Conservation (phyloP, 75 land plant species). For the Cunninghamia lanceolata region DNA sequence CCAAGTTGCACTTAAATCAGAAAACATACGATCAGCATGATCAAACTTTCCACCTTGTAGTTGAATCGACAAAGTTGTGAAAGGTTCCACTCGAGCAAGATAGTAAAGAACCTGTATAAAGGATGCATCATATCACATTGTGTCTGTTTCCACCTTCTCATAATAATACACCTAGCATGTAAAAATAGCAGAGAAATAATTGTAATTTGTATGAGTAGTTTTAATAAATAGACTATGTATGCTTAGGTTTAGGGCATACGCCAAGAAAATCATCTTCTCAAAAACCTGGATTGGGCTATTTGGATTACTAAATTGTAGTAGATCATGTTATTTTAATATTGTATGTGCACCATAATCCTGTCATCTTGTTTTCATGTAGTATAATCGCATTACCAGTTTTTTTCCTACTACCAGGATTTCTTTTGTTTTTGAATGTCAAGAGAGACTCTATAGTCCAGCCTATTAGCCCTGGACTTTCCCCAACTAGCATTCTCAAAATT, state of each 20-base stretch:
- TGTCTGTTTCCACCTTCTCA: neutral
- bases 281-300: neutral
- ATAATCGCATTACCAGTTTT: neutral
- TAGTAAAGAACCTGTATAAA: conserved; percentile 86
- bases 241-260: neutral
- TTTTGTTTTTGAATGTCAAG: too few relatives aligned
- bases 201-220: neutral
- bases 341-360: neutral
- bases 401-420: too few relatives aligned
- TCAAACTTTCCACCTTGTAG: conserved; percentile 96
- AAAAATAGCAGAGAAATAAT: neutral
- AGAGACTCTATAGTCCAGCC: too few relatives aligned
- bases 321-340: too few relatives aligned
- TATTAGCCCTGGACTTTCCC: too few relatives aligned
- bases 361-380: neutral
- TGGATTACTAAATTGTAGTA: neutral
- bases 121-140: neutral
- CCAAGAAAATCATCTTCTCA: neutral
- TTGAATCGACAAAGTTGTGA: conserved; percentile 87
- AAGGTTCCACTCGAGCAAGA: conserved; percentile 88
- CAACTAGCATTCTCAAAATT: too few relatives aligned
- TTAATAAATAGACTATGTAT: neutral
- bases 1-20: conserved; percentile 90
- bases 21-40: conserved; percentile 96
- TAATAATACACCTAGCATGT: neutral